phyloP scores from a whole-genome alignment of 179 eudicot genomes.

The Pouteria campechiana region DNA sequence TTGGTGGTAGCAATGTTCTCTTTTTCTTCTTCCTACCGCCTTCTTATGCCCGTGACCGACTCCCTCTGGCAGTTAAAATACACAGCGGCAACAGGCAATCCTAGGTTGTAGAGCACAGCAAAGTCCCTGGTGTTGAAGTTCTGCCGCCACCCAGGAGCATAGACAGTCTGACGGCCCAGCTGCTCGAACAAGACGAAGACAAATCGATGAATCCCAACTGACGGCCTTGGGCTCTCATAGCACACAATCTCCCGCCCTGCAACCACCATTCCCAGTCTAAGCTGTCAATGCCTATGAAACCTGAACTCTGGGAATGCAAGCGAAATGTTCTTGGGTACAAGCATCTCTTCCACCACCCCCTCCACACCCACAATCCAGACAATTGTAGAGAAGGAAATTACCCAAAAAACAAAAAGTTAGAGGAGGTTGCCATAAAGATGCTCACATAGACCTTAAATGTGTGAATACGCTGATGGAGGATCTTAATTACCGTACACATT shows the following conservation, averaged over 20 bases:
- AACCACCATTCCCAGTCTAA: background rate
- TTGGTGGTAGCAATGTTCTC: too few species aligned
- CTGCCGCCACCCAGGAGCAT: slow-evolving; percentile 41
- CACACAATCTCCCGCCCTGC: slow-evolving; percentile 43
- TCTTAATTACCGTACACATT: too few species aligned
- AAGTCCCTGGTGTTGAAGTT: slow-evolving; percentile 40
- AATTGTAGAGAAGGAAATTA: too few species aligned
- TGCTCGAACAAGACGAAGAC: slow-evolving; percentile 29
- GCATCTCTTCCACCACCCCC: too few species aligned
- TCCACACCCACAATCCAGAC: too few species aligned
- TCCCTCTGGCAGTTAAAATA: slow-evolving; percentile 42
- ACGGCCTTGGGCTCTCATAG: slow-evolving; percentile 40
- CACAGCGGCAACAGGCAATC: slow-evolving; percentile 37
- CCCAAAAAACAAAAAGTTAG: too few species aligned
- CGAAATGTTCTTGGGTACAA: too few species aligned
- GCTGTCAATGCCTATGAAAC: too few species aligned
- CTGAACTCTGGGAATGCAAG: too few species aligned
- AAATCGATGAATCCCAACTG: slow-evolving; percentile 39
- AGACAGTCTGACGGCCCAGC: slow-evolving; percentile 32
- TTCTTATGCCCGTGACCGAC: slow-evolving; percentile 29
- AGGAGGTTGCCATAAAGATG: too few species aligned
- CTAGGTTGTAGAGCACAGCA: slow-evolving; percentile 45
- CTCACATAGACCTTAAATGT: too few species aligned
- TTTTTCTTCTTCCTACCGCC: slow-evolving; percentile 14
- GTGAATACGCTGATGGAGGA: too few species aligned